phyloP scores from a whole-genome alignment of 139 green algal genomes.

The Auxenochlorella pyrenoidosa region DNA sequence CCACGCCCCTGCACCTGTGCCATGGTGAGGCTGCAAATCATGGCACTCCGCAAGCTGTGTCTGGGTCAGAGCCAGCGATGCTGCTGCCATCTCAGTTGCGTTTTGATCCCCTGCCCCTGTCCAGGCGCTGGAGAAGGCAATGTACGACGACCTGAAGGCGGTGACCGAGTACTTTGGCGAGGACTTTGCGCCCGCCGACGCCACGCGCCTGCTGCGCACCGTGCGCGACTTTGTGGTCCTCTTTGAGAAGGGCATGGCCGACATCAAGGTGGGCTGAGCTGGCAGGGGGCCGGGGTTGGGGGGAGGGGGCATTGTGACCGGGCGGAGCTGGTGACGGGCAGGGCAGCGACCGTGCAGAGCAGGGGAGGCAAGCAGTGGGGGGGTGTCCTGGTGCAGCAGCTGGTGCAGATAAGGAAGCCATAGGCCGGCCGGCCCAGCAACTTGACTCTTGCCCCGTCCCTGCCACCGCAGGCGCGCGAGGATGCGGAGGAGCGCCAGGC shows the following conservation, averaged over 20 bases:
- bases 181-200: slow-evolving; percentile 53
- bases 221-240: slow-evolving; percentile 70
- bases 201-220: slow-evolving; percentile 51
- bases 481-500: slow-evolving; percentile 5
- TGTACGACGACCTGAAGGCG: slow-evolving; percentile 40
- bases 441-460: background rate
- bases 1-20: too few relatives aligned
- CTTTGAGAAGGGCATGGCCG: slow-evolving; percentile 58
- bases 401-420: background rate
- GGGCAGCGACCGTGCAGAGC: too few relatives aligned
- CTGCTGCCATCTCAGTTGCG: background rate
- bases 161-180: slow-evolving; percentile 72
- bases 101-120: too few relatives aligned
- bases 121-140: slow-evolving; percentile 40
- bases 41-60: too few relatives aligned
- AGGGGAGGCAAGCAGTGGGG: too few relatives aligned
- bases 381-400: too few relatives aligned
- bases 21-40: too few relatives aligned
- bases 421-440: background rate
- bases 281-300: background rate
- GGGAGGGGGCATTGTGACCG: background rate
- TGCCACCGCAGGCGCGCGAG: slow-evolving; percentile 1
- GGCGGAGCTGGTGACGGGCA: background rate
- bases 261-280: slow-evolving; percentile 53
- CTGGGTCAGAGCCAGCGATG: too few relatives aligned